Evolutionary conservation across 768 basidiomycete species (phyloP), one percentile per base, ranked within the genome.

Genomic region (Leccinum longicurvipes): DNA sequence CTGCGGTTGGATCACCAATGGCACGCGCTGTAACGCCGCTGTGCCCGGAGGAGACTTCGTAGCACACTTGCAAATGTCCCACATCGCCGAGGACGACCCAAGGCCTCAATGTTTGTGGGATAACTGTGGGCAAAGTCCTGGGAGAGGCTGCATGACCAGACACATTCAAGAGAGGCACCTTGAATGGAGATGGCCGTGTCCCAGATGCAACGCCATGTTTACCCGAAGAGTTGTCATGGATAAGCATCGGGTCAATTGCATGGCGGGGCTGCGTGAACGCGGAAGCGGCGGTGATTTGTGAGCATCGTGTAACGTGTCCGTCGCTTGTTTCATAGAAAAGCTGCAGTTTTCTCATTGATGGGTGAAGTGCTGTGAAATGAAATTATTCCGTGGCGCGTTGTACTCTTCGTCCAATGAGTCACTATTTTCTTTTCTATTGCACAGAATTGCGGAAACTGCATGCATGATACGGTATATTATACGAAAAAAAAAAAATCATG

Each of bases 151-250:
- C 4, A 41, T 70, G 17, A 47, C 56, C 4, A 42, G 68, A 1
- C 68, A 70, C 19, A 52, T 70, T 2, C 53, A 64, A 25, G 68
- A 68, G 15, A 59, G 0, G 4, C 70, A 70, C 39, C 60, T 72
- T 4, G 51, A 27, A 17, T 60, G 55, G 32, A 39, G 32, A 1
- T 68, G 70, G 66, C 59, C 68, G 0, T 70, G 68, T 27, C 54
- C 64, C 0, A 58, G 5, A 3, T 70, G 68, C 14, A 3, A 3
- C 3, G 5, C n/a, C 0, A 1, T 42, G 1, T 70, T 66, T 53
- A 68, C 58, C 1, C 70, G 68, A 5, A 48, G 58, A 29, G 51
- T 57, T 4, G 57, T 54, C 1, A 52, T 72, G 63, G 51, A 59
- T 0, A 0, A 19, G 1, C 69, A 72, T 19, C 55, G 51, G 21